Evolutionary conservation across 1,284 basidiomycete genomes (phyloP).

Genomic region (Pisolithus thermaeus): DNA sequence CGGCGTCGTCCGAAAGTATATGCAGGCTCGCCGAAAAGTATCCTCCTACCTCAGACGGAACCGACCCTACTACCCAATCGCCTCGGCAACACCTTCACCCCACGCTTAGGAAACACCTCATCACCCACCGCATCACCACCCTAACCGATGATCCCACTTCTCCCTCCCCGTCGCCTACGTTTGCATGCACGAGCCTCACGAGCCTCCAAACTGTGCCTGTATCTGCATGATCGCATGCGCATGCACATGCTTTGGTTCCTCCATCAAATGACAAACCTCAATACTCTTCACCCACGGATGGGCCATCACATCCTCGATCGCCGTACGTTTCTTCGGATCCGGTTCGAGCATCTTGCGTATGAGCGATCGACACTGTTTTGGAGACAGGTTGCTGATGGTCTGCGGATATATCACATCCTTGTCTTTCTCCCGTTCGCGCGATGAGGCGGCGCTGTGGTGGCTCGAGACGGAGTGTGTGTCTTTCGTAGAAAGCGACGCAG

Average conservation of each 20-base stretch:
- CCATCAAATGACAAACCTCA: constrained; percentile 64
- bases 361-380: constrained; percentile 78
- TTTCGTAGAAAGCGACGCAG: no score
- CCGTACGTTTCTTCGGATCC: constrained; percentile 74
- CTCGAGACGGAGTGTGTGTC: no score
- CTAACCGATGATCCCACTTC: background rate
- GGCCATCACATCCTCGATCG: constrained; percentile 81
- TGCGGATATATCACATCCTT: constrained; percentile 48
- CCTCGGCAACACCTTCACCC: no score
- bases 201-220: constrained; percentile 22
- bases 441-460: no score
- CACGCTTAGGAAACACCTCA: no score
- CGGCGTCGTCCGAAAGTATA: no score
- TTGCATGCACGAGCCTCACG: constrained; percentile 5
- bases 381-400: constrained; percentile 85
- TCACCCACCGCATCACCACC: background rate
- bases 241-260: constrained; percentile 64
- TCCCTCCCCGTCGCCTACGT: background rate
- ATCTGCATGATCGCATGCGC: constrained; percentile 53
- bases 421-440: constrained; percentile 19
- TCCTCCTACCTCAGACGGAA: no score
- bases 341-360: constrained; percentile 96
- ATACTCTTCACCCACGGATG: constrained; percentile 82
- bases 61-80: no score
- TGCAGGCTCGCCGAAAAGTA: no score